Evolutionary conservation across 306 rosid species (phyloP).

Genomic region (Quercus parvula): DNA sequence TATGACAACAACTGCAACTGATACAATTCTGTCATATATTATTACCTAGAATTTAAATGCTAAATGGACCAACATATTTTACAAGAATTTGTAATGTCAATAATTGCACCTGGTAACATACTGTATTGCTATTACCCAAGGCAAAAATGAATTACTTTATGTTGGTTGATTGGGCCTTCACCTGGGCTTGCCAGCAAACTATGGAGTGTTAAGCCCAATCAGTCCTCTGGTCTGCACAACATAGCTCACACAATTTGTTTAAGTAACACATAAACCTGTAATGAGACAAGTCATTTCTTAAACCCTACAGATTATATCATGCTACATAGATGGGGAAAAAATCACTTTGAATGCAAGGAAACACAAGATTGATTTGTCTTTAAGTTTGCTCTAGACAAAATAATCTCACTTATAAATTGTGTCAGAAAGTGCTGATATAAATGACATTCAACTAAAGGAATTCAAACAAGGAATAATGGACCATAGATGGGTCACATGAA

Average conservation of each 20-base stretch:
- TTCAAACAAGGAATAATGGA: not conserved
- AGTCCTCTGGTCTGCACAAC: not conserved
- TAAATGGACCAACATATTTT: not conserved
- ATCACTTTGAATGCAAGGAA: not conserved
- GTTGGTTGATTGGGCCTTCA: not conserved
- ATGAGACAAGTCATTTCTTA: not conserved
- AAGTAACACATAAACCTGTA: not conserved
- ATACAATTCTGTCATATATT: not conserved
- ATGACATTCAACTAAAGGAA: not conserved
- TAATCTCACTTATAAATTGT: not conserved
- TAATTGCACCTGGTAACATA: not conserved
- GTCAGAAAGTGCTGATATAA: not conserved
- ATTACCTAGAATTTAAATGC: not conserved
- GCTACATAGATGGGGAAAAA: not conserved
- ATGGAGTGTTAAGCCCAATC: not conserved
- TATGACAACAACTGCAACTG: not conserved
- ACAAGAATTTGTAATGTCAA: not conserved
- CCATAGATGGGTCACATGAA: not conserved
- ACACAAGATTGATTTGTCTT: not conserved
- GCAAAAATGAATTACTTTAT: not conserved
- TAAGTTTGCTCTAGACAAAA: not conserved
- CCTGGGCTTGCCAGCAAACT: slow-evolving; percentile 1
- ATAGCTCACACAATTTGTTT: not conserved
- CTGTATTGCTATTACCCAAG: not conserved
- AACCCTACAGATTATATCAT: not conserved